Percentiles rank a stretch among this genome's conserved stretches.
Conservation (phyloP, 2,329 filamentous ascomycete species). For the Colletotrichum graminicola region DNA sequence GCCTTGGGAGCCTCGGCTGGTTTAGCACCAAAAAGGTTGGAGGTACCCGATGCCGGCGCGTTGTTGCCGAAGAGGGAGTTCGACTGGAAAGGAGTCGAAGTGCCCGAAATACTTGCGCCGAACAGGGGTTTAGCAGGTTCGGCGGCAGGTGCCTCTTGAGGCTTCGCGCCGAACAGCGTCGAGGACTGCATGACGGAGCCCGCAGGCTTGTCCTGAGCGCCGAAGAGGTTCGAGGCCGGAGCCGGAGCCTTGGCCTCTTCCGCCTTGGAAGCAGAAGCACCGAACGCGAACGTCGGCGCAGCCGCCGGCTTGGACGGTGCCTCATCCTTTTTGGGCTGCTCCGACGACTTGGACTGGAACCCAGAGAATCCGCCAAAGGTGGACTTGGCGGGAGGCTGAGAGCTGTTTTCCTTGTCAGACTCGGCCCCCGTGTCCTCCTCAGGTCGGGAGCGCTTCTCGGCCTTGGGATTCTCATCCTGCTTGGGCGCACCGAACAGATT, state of each 20-base stretch:
- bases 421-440: constrained; percentile 52
- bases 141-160: constrained; percentile 47
- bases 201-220: constrained; percentile 36
- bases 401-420: constrained; percentile 61
- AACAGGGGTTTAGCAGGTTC: constrained; percentile 48
- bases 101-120: constrained; percentile 38
- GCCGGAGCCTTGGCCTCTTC: constrained; percentile 43
- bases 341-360: constrained; percentile 50
- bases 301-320: constrained; percentile 29
- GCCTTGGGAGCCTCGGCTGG: constrained; percentile 28
- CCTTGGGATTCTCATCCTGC: constrained; percentile 46
- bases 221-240: constrained; percentile 46
- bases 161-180: constrained; percentile 56
- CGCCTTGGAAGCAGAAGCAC: constrained; percentile 34
- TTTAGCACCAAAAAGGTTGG: constrained; percentile 49
- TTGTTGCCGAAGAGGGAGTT: constrained; percentile 43
- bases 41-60: constrained; percentile 43
- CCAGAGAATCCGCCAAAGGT: constrained; percentile 46
- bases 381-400: constrained; percentile 51
- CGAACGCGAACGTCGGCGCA: constrained; percentile 40
- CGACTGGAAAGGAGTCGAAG: constrained; percentile 38
- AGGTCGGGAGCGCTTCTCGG: constrained; percentile 40
- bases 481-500: constrained; percentile 54
- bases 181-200: constrained; percentile 48
- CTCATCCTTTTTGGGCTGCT: constrained; percentile 44